Evolutionary conservation across 2,329 filamentous ascomycete genomes (phyloP), one percentile per base, ranked within the genome.

Genomic region (Xylaria sp.): DNA sequence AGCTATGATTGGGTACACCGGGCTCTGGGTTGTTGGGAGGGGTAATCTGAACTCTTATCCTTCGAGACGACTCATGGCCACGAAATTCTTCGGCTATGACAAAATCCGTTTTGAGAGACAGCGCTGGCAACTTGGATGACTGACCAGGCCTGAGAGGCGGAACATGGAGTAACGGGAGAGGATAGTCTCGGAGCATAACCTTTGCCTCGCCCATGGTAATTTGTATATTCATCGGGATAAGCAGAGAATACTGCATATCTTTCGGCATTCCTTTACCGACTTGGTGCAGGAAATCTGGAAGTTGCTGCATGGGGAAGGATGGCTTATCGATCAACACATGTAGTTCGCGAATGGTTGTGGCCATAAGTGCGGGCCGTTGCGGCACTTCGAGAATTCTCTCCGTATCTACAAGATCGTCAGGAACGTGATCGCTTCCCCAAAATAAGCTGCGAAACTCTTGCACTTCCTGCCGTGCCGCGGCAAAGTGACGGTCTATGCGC

Each of bases 261-360:
- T 89, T 86, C 0, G 96, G 96, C 89, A 99, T 97, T 0, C 96
- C 96, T 82, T 99, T 99, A n/a, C 96, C 96, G 67, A 98, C 91
- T 57, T 89, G 89, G 77, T 98, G 88, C 32, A 99, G 84, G 78
- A 97, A 99, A 18, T 92, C 88, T 0, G 95, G 92, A 64, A 95
- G 89, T 13, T 97, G 90, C 2, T 89, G 85, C 68, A 97, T 84
- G 0, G 94, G 91, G 78, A 99, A 99, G 0, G 93, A 95, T 0
- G 96, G 96, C 79, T 97, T 98, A 80, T 98, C 96, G 68, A 99
- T 86, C 39, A 90, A 85, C 65, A 99, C 86, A 72, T 95, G 91
- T 39, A 99, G 84, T 78, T 99, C 95, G 69, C 90, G 94, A 73
- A 98, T 90, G 52, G 93, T 83, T 6, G 93, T 86, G 2, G 91